Percentiles rank a stretch among this genome's conserved stretches.
Conservation (phyloP, 2,329 filamentous ascomycete species). For the Aspergillus tubingensis region DNA sequence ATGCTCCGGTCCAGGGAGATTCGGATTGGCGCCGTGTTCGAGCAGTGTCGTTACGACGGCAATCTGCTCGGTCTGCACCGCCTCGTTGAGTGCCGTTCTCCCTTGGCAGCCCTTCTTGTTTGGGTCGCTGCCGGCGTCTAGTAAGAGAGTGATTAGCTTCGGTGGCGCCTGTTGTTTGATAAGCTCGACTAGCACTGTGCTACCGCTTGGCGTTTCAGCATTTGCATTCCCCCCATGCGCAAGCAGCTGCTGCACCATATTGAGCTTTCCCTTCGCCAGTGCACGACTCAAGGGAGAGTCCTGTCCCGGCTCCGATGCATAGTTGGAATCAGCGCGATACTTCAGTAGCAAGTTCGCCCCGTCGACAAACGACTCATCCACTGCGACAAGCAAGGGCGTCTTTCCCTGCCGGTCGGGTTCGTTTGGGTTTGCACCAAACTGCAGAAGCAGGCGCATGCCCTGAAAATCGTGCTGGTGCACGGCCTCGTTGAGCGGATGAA, state of each 20-base stretch:
- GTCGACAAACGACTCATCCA: conserved; percentile 57
- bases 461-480: conserved; percentile 55
- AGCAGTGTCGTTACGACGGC: conserved; percentile 59
- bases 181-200: conserved; percentile 61
- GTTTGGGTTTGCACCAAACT: conserved; percentile 62
- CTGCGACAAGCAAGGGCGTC: conserved; percentile 55
- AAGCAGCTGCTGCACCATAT: conserved; percentile 61
- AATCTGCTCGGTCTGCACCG: conserved; percentile 58
- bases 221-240: conserved; percentile 63
- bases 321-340: conserved; percentile 63
- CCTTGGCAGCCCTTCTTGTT: conserved; percentile 63
- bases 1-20: conserved; percentile 69
- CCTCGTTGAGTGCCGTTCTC: conserved; percentile 64
- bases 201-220: conserved; percentile 56
- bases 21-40: conserved; percentile 65
- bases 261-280: conserved; percentile 54
- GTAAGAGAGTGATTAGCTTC: conserved; percentile 59
- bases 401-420: conserved; percentile 50
- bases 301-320: conserved; percentile 51
- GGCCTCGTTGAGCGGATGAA: conserved; percentile 57
- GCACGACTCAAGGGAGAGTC: conserved; percentile 60
- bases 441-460: conserved; percentile 56
- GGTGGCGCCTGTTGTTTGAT: conserved; percentile 62
- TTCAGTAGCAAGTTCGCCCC: conserved; percentile 63
- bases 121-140: conserved; percentile 61